Conservation (phyloP, 768 basidiomycete genomes). For the Exidia glandulosa region DNA sequence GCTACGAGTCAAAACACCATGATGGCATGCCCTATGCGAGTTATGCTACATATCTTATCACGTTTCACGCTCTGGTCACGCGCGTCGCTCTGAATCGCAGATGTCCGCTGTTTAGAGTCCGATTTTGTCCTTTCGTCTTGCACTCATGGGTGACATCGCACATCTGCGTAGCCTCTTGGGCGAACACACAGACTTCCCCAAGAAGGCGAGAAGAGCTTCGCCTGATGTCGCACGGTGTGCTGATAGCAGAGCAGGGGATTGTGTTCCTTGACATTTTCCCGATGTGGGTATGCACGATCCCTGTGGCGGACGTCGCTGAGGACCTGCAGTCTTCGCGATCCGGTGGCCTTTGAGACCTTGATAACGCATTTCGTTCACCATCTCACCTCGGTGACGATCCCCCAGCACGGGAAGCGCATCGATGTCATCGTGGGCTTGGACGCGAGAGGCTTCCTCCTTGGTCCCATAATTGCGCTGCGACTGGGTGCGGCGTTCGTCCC, state of each 20-base stretch:
- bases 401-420: constrained; percentile 53
- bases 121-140: constrained; percentile 2
- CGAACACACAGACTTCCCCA: constrained; percentile 71
- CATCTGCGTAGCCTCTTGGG: constrained; percentile 51
- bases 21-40: constrained; percentile 12
- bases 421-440: constrained; percentile 94
- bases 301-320: not conserved
- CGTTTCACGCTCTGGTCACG: not conserved
- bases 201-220: constrained; percentile 49
- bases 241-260: constrained; percentile 50
- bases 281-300: constrained; percentile 5
- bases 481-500: constrained; percentile 93
- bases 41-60: constrained; percentile 20
- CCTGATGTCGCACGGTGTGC: not conserved
- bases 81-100: too few species aligned
- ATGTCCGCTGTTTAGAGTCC: constrained; percentile 7
- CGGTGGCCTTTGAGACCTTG: constrained; percentile 78
- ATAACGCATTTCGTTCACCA: constrained; percentile 84
- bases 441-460: constrained; percentile 90
- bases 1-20: constrained; percentile 2
- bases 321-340: constrained; percentile 55
- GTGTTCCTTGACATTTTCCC: constrained; percentile 94
- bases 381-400: constrained; percentile 67
- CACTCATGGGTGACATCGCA: constrained; percentile 63
- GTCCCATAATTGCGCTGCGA: constrained; percentile 82